Conservation (phyloP, 2,329 filamentous ascomycete genomes). For the Nigrospora sphaerica region DNA sequence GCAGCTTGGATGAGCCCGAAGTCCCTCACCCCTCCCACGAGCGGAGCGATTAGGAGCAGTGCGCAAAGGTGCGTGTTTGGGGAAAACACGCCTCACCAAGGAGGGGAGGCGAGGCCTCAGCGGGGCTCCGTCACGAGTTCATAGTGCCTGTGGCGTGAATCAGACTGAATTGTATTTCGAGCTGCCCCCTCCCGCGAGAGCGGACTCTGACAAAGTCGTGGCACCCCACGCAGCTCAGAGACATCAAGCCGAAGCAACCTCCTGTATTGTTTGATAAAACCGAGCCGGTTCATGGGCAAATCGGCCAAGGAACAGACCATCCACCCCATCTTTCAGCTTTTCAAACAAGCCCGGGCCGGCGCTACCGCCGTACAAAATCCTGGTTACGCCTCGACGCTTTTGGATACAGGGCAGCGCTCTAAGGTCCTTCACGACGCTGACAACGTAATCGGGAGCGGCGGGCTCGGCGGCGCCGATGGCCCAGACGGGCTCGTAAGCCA, state of each 20-base stretch:
- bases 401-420: slow-evolving; percentile 44
- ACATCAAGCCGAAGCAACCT: slow-evolving; percentile 48
- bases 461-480: slow-evolving; percentile 72
- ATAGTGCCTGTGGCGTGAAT: no score
- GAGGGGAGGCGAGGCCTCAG: no score
- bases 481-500: slow-evolving; percentile 88
- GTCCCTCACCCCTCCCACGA: no score
- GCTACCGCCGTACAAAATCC: slow-evolving; percentile 77
- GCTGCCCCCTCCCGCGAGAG: no score
- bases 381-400: slow-evolving; percentile 47
- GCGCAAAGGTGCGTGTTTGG: no score
- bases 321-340: slow-evolving; percentile 60
- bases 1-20: no score
- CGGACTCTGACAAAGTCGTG: no score
- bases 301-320: slow-evolving; percentile 74
- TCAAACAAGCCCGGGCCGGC: slow-evolving; percentile 72
- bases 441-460: slow-evolving; percentile 65
- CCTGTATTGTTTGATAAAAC: slow-evolving; percentile 64
- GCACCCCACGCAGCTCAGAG: neutral
- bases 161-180: no score
- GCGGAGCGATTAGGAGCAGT: no score
- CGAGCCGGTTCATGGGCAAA: slow-evolving; percentile 73
- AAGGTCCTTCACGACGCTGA: slow-evolving; percentile 60
- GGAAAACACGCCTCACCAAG: no score
- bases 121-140: no score